phyloP scores from a whole-genome alignment of 2,329 filamentous ascomycete genomes.

The Diaporthe vaccinii region DNA sequence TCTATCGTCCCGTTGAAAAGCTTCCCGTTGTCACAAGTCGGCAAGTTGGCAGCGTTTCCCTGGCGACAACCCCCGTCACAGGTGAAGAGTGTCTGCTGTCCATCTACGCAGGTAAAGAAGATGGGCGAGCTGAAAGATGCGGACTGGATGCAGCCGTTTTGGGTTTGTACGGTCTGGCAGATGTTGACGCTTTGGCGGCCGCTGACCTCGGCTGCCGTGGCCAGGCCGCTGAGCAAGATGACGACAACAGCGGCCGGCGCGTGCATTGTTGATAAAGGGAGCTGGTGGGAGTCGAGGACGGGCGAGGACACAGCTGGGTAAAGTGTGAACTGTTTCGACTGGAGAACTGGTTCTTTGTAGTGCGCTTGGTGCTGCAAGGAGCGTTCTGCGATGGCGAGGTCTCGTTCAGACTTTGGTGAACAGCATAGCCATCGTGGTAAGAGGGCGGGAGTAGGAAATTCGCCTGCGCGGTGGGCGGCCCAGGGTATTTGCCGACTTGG shows the following conservation, averaged over 20 bases:
- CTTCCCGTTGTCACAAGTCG: slow-evolving; percentile 22
- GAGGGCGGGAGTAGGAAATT: neutral
- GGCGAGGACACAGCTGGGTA: neutral
- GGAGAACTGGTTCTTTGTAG: neutral
- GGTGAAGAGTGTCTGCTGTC: slow-evolving; percentile 30
- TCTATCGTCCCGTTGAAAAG: slow-evolving; percentile 33
- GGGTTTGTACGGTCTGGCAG: slow-evolving; percentile 24
- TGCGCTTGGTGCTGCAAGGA: neutral
- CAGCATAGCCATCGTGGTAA: neutral
- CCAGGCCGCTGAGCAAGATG: slow-evolving; percentile 15
- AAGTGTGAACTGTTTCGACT: neutral
- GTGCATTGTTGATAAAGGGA: neutral
- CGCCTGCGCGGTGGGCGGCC: neutral
- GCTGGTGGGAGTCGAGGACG: neutral
- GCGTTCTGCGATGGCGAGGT: neutral
- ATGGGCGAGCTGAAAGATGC: slow-evolving; percentile 29
- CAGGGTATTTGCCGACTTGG: slow-evolving; percentile 26
- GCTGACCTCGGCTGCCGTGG: neutral
- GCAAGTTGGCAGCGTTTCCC: slow-evolving; percentile 28
- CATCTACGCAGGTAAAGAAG: slow-evolving; percentile 30
- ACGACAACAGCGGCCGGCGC: neutral
- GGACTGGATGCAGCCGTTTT: slow-evolving; percentile 32
- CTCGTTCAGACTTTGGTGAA: neutral
- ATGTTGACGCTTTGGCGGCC: slow-evolving; percentile 23
- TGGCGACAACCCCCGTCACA: slow-evolving; percentile 33